Conservation (phyloP, 305 asterid species). For the Petunia hybrid region DNA sequence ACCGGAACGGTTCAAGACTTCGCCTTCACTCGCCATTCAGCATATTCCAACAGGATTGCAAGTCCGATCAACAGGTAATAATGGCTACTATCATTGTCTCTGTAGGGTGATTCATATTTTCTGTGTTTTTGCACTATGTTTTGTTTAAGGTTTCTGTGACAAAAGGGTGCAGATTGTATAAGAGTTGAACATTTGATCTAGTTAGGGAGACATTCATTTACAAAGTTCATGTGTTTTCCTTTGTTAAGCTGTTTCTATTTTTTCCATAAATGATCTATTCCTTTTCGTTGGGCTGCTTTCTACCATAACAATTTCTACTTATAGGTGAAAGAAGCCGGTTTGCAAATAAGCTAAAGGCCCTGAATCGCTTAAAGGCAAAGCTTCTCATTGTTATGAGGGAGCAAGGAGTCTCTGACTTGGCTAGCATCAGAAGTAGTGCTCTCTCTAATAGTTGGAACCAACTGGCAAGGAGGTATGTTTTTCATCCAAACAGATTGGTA, state of each 20-base stretch:
- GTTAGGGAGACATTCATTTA: too few relatives aligned
- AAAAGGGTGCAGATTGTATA: background rate
- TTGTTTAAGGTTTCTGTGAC: background rate
- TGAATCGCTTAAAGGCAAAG: conserved; percentile 77
- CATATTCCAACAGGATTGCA: conserved; percentile 74
- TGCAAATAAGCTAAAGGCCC: conserved; percentile 80
- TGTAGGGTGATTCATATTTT: background rate
- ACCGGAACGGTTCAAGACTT: conserved; percentile 41
- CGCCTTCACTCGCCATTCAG: conserved; percentile 55
- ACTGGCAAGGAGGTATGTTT: conserved; percentile 58
- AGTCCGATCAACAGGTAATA: conserved; percentile 70
- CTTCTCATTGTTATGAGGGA: conserved; percentile 58
- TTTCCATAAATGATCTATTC: too few relatives aligned
- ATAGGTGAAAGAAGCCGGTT: conserved; percentile 79
- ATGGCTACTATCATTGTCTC: background rate
- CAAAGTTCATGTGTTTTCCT: background rate
- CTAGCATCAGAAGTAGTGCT: conserved; percentile 46
- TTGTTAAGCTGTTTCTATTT: background rate
- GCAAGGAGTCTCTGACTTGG: conserved; percentile 47
- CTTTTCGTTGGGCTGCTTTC: background rate
- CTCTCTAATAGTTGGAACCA: conserved; percentile 49
- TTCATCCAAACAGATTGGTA: conserved; percentile 59
- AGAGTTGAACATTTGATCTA: background rate
- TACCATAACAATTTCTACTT: conserved; percentile 21
- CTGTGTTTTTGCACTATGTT: conserved; percentile 16